Percentiles rank a stretch among this genome's conserved stretches.
These are phyloP conservation scores for Penicillium tannophilum DNA, from an alignment of 495 filamentous ascomycete genomes.

Conservation along the genomic window DNA sequence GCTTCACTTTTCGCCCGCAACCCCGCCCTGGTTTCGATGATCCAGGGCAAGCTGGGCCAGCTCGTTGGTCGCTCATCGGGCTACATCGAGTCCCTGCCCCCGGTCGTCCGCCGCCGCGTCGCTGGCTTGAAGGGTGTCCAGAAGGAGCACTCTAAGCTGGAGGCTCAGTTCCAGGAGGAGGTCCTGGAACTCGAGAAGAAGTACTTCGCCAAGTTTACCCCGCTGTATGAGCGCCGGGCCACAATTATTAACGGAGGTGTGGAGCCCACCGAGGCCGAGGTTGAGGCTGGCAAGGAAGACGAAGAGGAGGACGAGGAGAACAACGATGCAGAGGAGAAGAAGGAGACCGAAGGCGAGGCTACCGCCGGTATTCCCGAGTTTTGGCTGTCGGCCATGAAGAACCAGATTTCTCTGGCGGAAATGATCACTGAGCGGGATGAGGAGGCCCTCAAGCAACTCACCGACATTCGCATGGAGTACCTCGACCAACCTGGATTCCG, in stretches of 20 bases:
- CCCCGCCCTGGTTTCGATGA: constrained; percentile 90
- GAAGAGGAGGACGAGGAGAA: constrained; percentile 66
- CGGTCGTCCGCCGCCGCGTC: constrained; percentile 86
- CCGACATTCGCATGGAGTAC: constrained; percentile 98
- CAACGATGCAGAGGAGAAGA: constrained; percentile 46
- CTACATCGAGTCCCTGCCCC: constrained; percentile 94
- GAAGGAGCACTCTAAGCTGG: constrained; percentile 97
- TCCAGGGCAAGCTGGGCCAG: constrained; percentile 90
- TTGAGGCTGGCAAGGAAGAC: constrained; percentile 82
- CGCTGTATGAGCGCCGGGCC: constrained; percentile 93
- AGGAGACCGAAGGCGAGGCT: constrained; percentile 51
- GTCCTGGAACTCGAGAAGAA: constrained; percentile 98
- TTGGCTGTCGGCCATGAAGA: constrained; percentile 99
- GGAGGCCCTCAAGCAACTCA: constrained; percentile 84
- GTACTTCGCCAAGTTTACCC: constrained; percentile 97
- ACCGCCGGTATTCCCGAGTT: constrained; percentile 91
- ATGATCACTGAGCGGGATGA: constrained; percentile 98
- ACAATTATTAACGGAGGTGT: constrained; percentile 85
- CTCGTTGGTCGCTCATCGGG: constrained; percentile 95
- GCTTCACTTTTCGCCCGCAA: constrained; percentile 93
- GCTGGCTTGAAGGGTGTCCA: constrained; percentile 95
- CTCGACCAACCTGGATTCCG: constrained; percentile 97
- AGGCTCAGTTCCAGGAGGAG: constrained; percentile 97
- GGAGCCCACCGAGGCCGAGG: constrained; percentile 84
- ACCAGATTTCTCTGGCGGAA: constrained; percentile 92